Conservation (phyloP, 306 rosid species). For the Citrullus colocynthis region DNA sequence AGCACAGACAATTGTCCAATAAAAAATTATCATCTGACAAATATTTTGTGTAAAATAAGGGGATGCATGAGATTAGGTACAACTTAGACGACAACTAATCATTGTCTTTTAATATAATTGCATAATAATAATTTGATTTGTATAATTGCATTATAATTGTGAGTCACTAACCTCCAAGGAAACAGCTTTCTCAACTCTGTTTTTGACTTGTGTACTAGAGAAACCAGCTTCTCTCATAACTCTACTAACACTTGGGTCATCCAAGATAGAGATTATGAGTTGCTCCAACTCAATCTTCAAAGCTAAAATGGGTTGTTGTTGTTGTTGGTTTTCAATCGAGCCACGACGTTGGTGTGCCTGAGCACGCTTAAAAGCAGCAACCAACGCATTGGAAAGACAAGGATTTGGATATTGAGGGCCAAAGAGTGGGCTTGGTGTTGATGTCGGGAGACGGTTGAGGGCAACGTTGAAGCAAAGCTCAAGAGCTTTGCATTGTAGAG, state of each 20-base stretch:
- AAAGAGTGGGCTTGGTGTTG: slow-evolving; percentile 48
- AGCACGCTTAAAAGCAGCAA: slow-evolving; percentile 86
- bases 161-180: slow-evolving; percentile 34
- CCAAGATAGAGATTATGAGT: slow-evolving; percentile 67
- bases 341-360: slow-evolving; percentile 95
- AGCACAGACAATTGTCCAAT: too few species aligned
- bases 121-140: neutral
- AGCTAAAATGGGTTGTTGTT: slow-evolving; percentile 41
- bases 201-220: slow-evolving; percentile 61
- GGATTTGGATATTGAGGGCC: slow-evolving; percentile 57
- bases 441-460: slow-evolving; percentile 75
- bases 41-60: too few species aligned
- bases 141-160: neutral
- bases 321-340: slow-evolving; percentile 70
- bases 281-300: slow-evolving; percentile 74
- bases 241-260: slow-evolving; percentile 89
- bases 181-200: slow-evolving; percentile 52
- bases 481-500: slow-evolving; percentile 84
- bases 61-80: too few species aligned
- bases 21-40: too few species aligned
- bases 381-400: slow-evolving; percentile 71
- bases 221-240: slow-evolving; percentile 97
- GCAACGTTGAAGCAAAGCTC: slow-evolving; percentile 94
- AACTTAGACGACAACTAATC: too few species aligned
- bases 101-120: too few species aligned